Percentiles rank a stretch among this genome's conserved stretches.
phyloP scores from a whole-genome alignment of 495 filamentous ascomycete genomes.

The Aspergillus hancockii region DNA sequence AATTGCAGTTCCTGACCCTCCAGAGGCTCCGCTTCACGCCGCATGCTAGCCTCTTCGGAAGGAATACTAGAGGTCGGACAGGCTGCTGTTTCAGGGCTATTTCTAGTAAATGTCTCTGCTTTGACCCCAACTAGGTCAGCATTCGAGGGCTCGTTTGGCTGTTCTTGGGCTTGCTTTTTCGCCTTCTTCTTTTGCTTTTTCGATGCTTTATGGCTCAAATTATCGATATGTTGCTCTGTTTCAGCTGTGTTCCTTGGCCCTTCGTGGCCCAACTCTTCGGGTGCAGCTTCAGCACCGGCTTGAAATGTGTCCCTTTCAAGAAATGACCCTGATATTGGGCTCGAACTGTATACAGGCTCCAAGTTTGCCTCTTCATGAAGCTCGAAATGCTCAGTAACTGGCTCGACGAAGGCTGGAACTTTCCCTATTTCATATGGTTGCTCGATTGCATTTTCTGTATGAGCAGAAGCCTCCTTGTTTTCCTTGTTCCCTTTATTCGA shows the following conservation, averaged over 20 bases:
- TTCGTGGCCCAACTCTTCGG: constrained; percentile 11
- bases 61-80: not conserved
- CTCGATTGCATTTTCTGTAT: not conserved
- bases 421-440: constrained; percentile 1
- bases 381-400: not conserved
- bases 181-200: constrained; percentile 36
- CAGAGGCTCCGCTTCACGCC: not conserved
- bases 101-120: not conserved
- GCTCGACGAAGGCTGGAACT: not conserved
- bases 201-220: constrained; percentile 23
- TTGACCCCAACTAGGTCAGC: constrained; percentile 7
- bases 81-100: not conserved
- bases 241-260: not conserved
- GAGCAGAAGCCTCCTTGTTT: constrained; percentile 13
- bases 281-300: constrained; percentile 13
- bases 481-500: constrained; percentile 36
- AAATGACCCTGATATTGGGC: not conserved
- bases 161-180: constrained; percentile 21
- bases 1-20: not conserved
- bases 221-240: not conserved
- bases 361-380: not conserved
- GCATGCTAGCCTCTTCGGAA: not conserved
- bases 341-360: not conserved
- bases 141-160: constrained; percentile 13
- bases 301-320: not conserved